Percentiles rank a stretch among this genome's conserved stretches.
Conservation (phyloP, 305 asterid species). For the Lippia alba region DNA sequence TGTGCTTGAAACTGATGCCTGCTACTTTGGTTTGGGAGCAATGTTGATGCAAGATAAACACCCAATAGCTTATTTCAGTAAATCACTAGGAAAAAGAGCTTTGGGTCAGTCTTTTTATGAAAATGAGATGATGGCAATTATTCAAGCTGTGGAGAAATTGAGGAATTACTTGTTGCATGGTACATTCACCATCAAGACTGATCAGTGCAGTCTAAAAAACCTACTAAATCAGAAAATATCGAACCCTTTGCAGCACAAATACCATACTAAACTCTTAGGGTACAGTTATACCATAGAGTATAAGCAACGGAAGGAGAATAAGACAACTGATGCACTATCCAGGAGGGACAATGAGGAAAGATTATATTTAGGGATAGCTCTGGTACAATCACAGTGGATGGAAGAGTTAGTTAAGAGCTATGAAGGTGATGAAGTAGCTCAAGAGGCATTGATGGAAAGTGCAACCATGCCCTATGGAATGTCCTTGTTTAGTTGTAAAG, state of each 20-base stretch:
- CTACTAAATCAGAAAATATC: background rate
- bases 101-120: background rate
- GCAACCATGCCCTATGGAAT: too few species aligned
- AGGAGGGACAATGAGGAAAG: background rate
- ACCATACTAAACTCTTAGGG: background rate
- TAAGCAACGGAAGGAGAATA: background rate
- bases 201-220: background rate
- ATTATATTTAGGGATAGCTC: background rate
- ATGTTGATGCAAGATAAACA: background rate
- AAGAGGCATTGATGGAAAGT: too few species aligned
- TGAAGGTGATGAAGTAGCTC: too few species aligned
- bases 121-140: background rate
- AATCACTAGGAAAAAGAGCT: background rate
- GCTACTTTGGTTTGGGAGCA: background rate
- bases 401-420: background rate
- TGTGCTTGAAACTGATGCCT: background rate
- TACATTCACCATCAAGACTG: background rate
- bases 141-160: background rate
- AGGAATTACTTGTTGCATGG: background rate
- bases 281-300: background rate
- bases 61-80: background rate
- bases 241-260: background rate
- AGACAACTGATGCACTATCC: background rate
- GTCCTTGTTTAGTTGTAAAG: too few species aligned
- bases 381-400: background rate